Evolutionary conservation across 2,329 filamentous ascomycete species (phyloP).

Genomic region (Colletotrichum noveboracense): DNA sequence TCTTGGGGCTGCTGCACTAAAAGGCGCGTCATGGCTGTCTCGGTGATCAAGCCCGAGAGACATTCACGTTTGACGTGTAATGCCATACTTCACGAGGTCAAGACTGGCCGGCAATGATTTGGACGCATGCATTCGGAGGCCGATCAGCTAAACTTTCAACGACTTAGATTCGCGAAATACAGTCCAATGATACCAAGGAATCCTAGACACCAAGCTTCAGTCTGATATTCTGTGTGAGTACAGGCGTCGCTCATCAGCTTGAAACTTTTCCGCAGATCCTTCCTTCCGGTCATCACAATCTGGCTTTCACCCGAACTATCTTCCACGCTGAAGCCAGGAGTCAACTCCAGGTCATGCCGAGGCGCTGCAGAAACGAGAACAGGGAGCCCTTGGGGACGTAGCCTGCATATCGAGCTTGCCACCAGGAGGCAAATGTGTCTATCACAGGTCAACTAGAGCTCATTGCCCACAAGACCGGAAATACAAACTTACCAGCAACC

Average conservation of each 20-base stretch:
- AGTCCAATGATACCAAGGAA: no score
- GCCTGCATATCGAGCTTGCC: conserved; percentile 9
- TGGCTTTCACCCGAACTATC: neutral
- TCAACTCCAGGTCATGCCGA: conserved; percentile 14
- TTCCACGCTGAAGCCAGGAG: neutral
- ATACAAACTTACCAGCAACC: neutral
- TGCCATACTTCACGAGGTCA: accelerated
- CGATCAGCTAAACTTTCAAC: neutral
- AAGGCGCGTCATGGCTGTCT: no score
- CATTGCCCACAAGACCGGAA: accelerated
- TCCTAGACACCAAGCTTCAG: neutral
- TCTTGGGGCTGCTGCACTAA: no score
- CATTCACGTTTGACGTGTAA: no score
- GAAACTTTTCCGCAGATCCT: accelerated
- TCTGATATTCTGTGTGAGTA: accelerated
- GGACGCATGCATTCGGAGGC: neutral
- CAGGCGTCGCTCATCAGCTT: accelerated
- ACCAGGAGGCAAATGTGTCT: conserved; percentile 7
- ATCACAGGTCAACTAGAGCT: neutral
- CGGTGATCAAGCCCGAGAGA: no score
- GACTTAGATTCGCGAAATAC: no score
- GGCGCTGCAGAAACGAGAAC: neutral
- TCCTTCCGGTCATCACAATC: neutral
- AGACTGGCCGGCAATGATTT: accelerated
- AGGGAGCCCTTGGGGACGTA: conserved; percentile 7